phyloP scores from a whole-genome alignment of 768 basidiomycete genomes.

The Pleurotus giganteus region DNA sequence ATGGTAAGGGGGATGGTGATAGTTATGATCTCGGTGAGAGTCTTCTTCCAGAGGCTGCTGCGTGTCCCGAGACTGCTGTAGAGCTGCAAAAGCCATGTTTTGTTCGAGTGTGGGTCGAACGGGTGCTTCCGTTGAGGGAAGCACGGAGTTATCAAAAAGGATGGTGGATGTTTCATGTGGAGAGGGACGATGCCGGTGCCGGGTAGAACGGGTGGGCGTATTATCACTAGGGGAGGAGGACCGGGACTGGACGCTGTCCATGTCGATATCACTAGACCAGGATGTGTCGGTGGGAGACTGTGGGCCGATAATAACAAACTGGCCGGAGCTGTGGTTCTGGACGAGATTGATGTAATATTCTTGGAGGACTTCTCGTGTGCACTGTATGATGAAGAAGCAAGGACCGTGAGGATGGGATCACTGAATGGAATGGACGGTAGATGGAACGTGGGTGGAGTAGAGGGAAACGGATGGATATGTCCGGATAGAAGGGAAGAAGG shows the following conservation, averaged over 20 bases:
- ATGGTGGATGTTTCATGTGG: conserved; percentile 37
- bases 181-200: conserved; percentile 24
- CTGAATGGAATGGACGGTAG: conserved; percentile 8
- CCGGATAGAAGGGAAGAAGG: neutral
- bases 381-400: conserved; percentile 49
- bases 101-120: conserved; percentile 76
- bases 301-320: conserved; percentile 50
- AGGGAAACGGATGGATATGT: conserved; percentile 12
- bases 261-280: conserved; percentile 55
- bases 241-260: conserved; percentile 52
- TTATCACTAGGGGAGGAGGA: conserved; percentile 50
- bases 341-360: conserved; percentile 95
- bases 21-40: neutral
- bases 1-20: neutral
- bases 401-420: conserved; percentile 16
- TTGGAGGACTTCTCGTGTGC: conserved; percentile 86
- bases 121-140: conserved; percentile 36
- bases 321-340: conserved; percentile 70
- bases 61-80: conserved; percentile 47
- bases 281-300: conserved; percentile 36
- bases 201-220: conserved; percentile 17
- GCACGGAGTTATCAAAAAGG: conserved; percentile 37
- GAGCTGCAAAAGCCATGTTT: conserved; percentile 79
- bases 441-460: conserved; percentile 15
- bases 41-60: neutral